Evolutionary conservation across 73 alveolate species (phyloP), one percentile per base, ranked within the genome.

Genomic region (Paramecium caudatum): DNA sequence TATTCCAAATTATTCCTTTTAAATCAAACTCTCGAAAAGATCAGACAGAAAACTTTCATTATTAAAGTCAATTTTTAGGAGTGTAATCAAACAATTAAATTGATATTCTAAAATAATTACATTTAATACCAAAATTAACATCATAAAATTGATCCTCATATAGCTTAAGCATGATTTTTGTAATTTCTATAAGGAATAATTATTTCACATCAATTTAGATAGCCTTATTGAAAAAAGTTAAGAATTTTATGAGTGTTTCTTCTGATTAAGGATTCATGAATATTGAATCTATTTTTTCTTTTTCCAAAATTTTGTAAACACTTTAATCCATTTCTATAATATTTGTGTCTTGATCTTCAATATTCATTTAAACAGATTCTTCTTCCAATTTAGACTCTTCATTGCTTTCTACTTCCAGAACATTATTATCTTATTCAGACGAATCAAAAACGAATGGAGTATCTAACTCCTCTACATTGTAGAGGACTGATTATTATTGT

Each of bases 141-240:
- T 65, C 83, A 32, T 65, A 65, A 32, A 65, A 65, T 65, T 65
- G 15, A 36, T 65, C 83, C 15, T 65, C 83, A 65, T 65, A 65
- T 33, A 65, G 16, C 34, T 30, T 33, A 0, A 12, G 27, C 1
- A 65, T 33, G 4, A 65, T 65, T 36, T 65, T 65, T 6, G 83
- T 65, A 13, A 30, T 16, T 65, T 65, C 83, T 33, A 9, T 13
- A 33, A 65, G 49, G 15, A 65, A 65, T 3, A 65, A 33, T 32
- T 30, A 49, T 65, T 65, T 65, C 5, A 65, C 47, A 15, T 65
- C 83, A 32, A 15, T 30, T n/a, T 65, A 10, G 1, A 65, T 30
- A 4, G 47, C 27, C n/a, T 65, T 65, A 4, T 33, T 65, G 16
- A 33, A 65, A 17, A 65, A 36, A n/a, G 9, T 65, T 6, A 25